Base-by-base conservation (phyloP, 495 filamentous ascomycete genomes). In the Jackrogersella multiformis region DNA sequence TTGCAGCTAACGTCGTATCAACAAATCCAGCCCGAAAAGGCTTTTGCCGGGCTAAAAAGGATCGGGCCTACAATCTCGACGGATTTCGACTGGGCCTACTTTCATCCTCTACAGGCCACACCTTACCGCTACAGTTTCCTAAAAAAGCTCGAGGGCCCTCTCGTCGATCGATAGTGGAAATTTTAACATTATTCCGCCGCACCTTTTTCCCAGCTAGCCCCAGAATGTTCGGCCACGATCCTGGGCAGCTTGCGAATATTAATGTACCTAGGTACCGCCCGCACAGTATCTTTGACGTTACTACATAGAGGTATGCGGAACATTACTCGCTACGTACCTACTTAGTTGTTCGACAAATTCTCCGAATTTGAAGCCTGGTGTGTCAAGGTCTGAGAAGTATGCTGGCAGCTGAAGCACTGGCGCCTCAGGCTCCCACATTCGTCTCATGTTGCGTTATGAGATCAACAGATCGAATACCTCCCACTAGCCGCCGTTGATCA, bases 391-490 rank as follows among this genome's bases (percentile, higher is more conserved):
- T 34, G 18, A 53, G 41, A 15, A 59, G 38, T 26, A 34, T 52
- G 42, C 28, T 56, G 36, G 51, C 35, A 42, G 48, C 38, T 60
- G 45, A 49, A 44, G 42, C 49, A 56, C 54, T 51, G 26, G 56
- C 5, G 52, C 56, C 53, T 65, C 48, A 24, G 66, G 41, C 48
- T 61, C 49, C 49, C 42, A 61, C 42, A 64, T 69, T 61, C 66
- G 66, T 69, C 61, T 61, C 49, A 53, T 58, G 36, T 21, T 61
- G 56, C 36, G 42, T 69, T 64, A 42, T 65, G 67, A 70, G 67
- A 65, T 70, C 67, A 70, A 70, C 61, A 70, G 67, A 70, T 70
- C 67, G 67, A 70, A 65, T 61, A 70, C 67, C 35, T 70, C 53
- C 41, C 46, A 62, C 68, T 66, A 68, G 68, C 64, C 64, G 68